Evolutionary conservation across 371 early-diverging fungal genomes (phyloP).

Genomic region (Lichtheimia hyalospora): DNA sequence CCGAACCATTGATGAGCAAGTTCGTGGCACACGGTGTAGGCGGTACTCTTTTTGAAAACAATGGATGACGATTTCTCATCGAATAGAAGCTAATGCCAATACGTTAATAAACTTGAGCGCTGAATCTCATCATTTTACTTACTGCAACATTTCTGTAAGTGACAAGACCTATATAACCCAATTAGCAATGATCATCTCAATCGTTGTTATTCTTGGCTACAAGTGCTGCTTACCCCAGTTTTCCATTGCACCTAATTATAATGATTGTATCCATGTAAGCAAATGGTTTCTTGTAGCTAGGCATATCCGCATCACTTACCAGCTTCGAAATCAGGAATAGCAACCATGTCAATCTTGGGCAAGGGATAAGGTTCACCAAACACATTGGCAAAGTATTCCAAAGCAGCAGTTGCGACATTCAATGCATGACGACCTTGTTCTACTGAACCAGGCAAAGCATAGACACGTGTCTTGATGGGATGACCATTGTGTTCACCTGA

Average conservation of each 20-base stretch:
- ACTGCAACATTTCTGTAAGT: slow-evolving; percentile 79
- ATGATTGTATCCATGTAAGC: background rate
- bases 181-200: background rate
- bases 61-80: slow-evolving; percentile 72
- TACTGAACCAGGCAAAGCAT: slow-evolving; percentile 67
- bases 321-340: slow-evolving; percentile 88
- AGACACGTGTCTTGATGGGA: slow-evolving; percentile 76
- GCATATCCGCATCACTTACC: slow-evolving; percentile 28
- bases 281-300: background rate
- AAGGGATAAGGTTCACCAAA: slow-evolving; percentile 87
- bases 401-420: slow-evolving; percentile 65
- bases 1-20: slow-evolving; percentile 96
- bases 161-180: slow-evolving; percentile 53
- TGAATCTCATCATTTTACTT: slow-evolving; percentile 1
- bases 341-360: slow-evolving; percentile 88
- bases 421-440: slow-evolving; percentile 80
- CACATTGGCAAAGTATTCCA: slow-evolving; percentile 82
- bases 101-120: background rate
- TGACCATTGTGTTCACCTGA: slow-evolving; percentile 52
- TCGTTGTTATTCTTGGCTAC: background rate
- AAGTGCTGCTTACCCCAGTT: slow-evolving; percentile 84
- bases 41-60: slow-evolving; percentile 73
- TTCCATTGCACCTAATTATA: slow-evolving; percentile 70
- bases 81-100: slow-evolving; percentile 54
- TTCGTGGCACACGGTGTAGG: slow-evolving; percentile 91